Evolutionary conservation across 768 basidiomycete species (phyloP).

Genomic region (Butyriboletus loyo): DNA sequence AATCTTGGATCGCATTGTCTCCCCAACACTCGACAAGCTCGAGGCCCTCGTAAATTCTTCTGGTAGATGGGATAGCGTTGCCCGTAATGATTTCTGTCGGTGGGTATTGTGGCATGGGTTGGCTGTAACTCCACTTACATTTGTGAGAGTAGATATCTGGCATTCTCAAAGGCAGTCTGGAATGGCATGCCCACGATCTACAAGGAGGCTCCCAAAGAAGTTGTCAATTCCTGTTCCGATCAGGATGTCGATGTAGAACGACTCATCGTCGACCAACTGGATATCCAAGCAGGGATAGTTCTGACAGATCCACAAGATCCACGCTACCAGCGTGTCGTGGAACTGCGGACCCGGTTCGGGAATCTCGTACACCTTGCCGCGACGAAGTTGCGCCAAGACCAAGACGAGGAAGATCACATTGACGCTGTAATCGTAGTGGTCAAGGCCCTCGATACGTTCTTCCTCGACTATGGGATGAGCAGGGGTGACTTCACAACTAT

Average conservation of each 20-base stretch:
- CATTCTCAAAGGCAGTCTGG: constrained; percentile 74
- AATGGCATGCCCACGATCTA: constrained; percentile 70
- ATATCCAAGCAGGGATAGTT: constrained; percentile 71
- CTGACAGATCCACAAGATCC: constrained; percentile 71
- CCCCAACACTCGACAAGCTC: constrained; percentile 64
- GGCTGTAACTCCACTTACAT: background rate
- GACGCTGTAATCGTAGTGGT: constrained; percentile 78
- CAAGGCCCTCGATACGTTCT: constrained; percentile 70
- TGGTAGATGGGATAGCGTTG: constrained; percentile 58
- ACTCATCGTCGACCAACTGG: constrained; percentile 62
- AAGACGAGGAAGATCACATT: constrained; percentile 75
- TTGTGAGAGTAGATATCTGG: constrained; percentile 50
- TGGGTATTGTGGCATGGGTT: constrained; percentile 29
- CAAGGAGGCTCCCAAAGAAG: constrained; percentile 54
- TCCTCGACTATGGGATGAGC: constrained; percentile 68
- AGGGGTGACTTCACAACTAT: constrained; percentile 56
- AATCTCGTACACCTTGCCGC: constrained; percentile 67
- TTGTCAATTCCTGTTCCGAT: constrained; percentile 56
- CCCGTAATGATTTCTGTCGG: constrained; percentile 85
- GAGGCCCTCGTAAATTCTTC: constrained; percentile 55
- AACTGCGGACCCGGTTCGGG: constrained; percentile 64
- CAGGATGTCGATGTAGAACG: constrained; percentile 63
- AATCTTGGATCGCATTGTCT: constrained; percentile 65
- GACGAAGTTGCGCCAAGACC: constrained; percentile 54
- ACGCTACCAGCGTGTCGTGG: constrained; percentile 62